Conservation (phyloP, 306 rosid genomes). For the Heteromeles arbutifolia region DNA sequence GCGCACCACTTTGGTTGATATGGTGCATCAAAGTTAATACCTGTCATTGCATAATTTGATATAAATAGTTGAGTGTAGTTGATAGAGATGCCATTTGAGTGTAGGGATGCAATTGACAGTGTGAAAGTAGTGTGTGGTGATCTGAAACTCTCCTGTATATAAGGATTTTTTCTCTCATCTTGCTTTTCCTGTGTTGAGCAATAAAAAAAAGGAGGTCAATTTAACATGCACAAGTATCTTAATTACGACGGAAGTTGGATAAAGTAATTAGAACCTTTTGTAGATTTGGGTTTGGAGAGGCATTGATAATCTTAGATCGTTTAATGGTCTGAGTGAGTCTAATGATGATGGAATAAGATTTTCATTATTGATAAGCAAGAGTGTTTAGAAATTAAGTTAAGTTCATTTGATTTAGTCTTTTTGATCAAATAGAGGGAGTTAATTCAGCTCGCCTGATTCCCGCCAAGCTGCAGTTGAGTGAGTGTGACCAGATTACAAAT, state of each 20-base stretch:
- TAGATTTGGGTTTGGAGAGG: neutral
- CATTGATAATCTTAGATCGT: neutral
- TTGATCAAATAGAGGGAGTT: neutral
- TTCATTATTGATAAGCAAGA: neutral
- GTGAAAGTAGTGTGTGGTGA: neutral
- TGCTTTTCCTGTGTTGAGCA: neutral
- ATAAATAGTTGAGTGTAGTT: neutral
- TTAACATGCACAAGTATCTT: neutral
- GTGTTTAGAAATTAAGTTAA: neutral
- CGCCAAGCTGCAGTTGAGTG: neutral
- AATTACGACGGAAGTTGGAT: no score
- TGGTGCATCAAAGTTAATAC: neutral
- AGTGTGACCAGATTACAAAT: neutral
- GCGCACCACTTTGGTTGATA: neutral
- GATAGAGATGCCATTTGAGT: neutral
- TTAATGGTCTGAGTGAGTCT: neutral
- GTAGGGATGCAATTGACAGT: neutral
- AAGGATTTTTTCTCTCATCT: neutral
- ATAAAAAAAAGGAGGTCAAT: neutral
- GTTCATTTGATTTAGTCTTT: neutral
- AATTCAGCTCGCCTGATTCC: neutral
- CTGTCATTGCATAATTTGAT: neutral
- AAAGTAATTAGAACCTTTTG: neutral
- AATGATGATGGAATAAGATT: neutral
- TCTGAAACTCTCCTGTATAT: neutral